A percentile compares a stretch with the other conserved stretches of the same genome.
Conservation (phyloP, 1,139 yeast genomes). For the Torulaspora pretoriensis region DNA sequence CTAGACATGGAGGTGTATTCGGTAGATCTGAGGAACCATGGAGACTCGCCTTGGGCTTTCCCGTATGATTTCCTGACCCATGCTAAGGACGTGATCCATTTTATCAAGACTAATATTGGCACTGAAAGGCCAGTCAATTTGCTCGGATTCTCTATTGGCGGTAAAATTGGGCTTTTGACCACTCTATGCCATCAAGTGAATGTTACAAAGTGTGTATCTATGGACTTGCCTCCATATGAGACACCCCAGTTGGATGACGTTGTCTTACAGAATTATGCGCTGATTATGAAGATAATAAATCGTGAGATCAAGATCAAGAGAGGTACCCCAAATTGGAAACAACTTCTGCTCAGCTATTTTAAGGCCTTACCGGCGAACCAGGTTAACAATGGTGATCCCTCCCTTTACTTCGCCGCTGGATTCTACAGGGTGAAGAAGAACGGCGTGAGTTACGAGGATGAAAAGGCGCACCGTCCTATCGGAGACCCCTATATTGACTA, state of each 20-base stretch:
- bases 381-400: conserved; percentile 16
- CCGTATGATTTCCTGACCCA: conserved; percentile 45
- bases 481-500: conserved; percentile 23
- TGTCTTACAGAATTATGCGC: conserved; percentile 20
- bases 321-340: conserved; percentile 27
- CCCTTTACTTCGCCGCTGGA: conserved; percentile 32
- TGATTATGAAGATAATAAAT: conserved; percentile 22
- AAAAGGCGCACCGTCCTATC: conserved; percentile 1
- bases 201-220: conserved; percentile 27
- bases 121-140: conserved; percentile 25
- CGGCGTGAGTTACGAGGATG: conserved; percentile 9
- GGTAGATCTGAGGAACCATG: conserved; percentile 54
- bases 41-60: conserved; percentile 42
- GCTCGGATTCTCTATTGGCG: conserved; percentile 36
- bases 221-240: conserved; percentile 35
- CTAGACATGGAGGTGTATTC: conserved; percentile 37
- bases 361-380: conserved; percentile 17
- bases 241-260: conserved; percentile 23
- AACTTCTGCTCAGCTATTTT: conserved; percentile 19
- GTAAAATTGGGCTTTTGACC: conserved; percentile 30
- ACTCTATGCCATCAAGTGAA: conserved; percentile 20
- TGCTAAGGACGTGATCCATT: conserved; percentile 42
- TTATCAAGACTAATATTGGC: conserved; percentile 23
- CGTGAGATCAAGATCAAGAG: conserved; percentile 25
- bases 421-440: conserved; percentile 24